Evolutionary conservation across 2,329 filamentous ascomycete genomes (phyloP), one percentile per base, ranked within the genome.

Genomic region (Paracoccidioides brasiliensis): DNA sequence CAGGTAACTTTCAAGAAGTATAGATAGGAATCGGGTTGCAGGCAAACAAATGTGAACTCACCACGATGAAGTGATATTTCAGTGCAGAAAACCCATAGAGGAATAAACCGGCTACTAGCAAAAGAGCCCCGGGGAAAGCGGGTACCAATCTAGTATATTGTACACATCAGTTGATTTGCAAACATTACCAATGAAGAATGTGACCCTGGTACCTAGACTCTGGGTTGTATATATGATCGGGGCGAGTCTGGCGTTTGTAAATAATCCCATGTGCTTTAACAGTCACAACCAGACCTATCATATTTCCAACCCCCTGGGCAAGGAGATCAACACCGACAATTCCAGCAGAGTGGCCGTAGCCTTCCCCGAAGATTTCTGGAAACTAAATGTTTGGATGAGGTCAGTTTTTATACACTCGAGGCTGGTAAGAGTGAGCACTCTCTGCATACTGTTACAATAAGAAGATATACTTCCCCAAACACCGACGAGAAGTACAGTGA

Each of bases 401-500:
- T 52, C n/a, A 52, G 38, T 22, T 22, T 22, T 42, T 32, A 6
- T 28, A 7, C 41, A 48, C 6, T 15, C 4, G 5, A 14, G 37
- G 14, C 7, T 15, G 22, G 15, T 15, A 22, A 48, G 33, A 28
- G 14, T 37, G 12, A 3, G 40, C 30, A 12, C 15, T 32, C 1
- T 14, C 35, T 46, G 7, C 42, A 5, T 54, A 54, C 52, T 33
- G 52, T 37, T 35, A 46, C 42, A 30, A 54, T 48, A 14, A 54
- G 41, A 30, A 54, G 52, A 40, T 54, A 54, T n/a, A 54, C 33
- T 12, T 45, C 52, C 38, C 52, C 52, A 45, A 54, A 54, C n/a
- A 54, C 52, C 10, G 33, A 54, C 9, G 52, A 41, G 33, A 54
- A 54, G 38, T 54, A 54, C 30, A 54, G 28, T 4, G 52, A 54